Conservation (phyloP, 176 grass and related monocot species). For the Musa beccarii region DNA sequence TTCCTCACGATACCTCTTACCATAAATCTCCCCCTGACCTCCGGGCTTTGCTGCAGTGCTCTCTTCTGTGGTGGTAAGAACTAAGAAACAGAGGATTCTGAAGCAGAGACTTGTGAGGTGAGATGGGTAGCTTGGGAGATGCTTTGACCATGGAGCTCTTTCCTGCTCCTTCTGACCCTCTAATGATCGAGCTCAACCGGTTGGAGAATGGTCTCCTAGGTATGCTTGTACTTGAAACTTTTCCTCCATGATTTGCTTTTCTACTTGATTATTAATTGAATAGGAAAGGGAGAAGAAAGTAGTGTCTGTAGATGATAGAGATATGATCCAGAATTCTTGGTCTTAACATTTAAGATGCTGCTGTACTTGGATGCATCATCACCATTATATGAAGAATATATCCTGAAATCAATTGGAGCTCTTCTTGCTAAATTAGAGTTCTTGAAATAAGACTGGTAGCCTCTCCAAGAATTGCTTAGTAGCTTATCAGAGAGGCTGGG, state of each 20-base stretch:
- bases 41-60: not conserved
- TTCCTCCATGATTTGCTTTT: not conserved
- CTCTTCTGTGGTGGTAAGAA: not conserved
- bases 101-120: not conserved
- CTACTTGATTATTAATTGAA: not conserved
- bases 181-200: slow-evolving; percentile 67
- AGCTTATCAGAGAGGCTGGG: too few relatives aligned
- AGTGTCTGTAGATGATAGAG: too few relatives aligned
- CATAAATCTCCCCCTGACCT: slow-evolving; percentile 5
- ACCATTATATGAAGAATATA: too few relatives aligned
- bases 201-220: slow-evolving; percentile 74
- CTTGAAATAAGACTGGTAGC: too few relatives aligned
- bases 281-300: too few relatives aligned
- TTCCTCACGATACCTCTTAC: not conserved
- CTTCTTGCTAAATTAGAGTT: too few relatives aligned
- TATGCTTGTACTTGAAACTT: slow-evolving; percentile 18
- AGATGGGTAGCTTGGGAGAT: slow-evolving; percentile 79
- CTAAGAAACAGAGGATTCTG: not conserved
- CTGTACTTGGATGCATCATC: too few relatives aligned
- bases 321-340: too few relatives aligned
- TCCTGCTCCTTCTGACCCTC: slow-evolving; percentile 37
- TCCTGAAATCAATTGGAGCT: too few relatives aligned
- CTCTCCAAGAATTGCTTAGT: too few relatives aligned
- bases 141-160: slow-evolving; percentile 44
- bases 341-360: too few relatives aligned